Evolutionary conservation across 768 basidiomycete species (phyloP), one percentile per base, ranked within the genome.

Genomic region (Pholiota microspora): DNA sequence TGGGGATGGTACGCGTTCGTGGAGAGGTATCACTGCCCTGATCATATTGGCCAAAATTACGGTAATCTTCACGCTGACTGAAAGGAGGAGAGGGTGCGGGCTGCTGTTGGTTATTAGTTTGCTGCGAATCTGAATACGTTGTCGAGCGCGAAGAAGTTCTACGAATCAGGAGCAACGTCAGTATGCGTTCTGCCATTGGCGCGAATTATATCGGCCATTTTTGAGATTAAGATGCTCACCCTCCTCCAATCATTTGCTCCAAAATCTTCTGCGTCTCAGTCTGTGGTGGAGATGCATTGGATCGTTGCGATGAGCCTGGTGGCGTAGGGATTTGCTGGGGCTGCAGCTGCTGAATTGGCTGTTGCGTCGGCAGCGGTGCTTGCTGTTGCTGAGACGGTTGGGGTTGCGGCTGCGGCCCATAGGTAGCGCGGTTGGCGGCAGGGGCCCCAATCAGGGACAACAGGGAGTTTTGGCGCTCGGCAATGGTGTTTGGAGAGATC

Each of bases 211-310:
- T 36, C 27, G 40, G 6, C 31, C 28, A 36, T 27, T 32, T 1
- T 6, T 24, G n/a, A 7, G 16, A 18, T 13, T 9, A 36, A 45
- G 12, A 35, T 16, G 31, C 40, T 31, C 27, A 54, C 27, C 40
- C 32, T 90, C 88, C 86, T 53, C 84, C 77, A 84, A 93, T 89
- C 56, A 93, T 74, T 65, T 91, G 88, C 60, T 93, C 90, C 56
- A 93, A 71, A 60, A 92, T 75, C 71, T 91, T 89, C 54, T 89
- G 87, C 0, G 81, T 69, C 57, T 89, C 86, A 61, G 78, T 82
- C 55, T 78, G 81, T 10, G 80, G 73, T 3, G 83, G 79, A 21
- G 83, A 82, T 52, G 82, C 74, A 51, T 76, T 77, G 12, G 84
- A 75, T 64, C 83, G 70, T 58, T 79, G 76, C 15, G 80, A 78